Conservation (phyloP, 768 basidiomycete genomes). For the Gymnopilus junonius region DNA sequence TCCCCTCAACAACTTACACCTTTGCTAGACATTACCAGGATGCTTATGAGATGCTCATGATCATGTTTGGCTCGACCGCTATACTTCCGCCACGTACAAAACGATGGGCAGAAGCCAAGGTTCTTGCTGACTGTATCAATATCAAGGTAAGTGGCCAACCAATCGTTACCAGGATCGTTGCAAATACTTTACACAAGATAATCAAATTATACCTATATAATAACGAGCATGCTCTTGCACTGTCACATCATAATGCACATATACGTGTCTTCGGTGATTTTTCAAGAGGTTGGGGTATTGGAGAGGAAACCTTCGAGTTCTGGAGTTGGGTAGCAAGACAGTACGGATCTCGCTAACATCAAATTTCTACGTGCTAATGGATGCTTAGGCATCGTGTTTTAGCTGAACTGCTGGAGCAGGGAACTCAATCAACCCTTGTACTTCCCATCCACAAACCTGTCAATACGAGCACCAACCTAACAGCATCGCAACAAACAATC, state of each 20-base stretch:
- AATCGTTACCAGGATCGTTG: not conserved
- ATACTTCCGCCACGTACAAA: constrained; percentile 92
- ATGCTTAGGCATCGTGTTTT: constrained; percentile 78
- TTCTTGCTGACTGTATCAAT: constrained; percentile 91
- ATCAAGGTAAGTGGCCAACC: constrained; percentile 64
- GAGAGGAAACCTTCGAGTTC: constrained; percentile 95
- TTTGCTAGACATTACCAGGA: constrained; percentile 87
- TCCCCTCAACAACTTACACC: constrained; percentile 11
- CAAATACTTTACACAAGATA: constrained; percentile 52
- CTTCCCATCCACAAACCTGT: constrained; percentile 64
- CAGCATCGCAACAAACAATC: constrained; percentile 23
- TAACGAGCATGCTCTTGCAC: constrained; percentile 78
- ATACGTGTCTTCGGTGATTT: constrained; percentile 86
- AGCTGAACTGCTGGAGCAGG: constrained; percentile 90
- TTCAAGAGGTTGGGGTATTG: constrained; percentile 92
- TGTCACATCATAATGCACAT: constrained; percentile 86
- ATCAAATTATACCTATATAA: constrained; percentile 92
- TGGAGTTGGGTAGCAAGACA: constrained; percentile 98
- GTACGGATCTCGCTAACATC: constrained; percentile 44
- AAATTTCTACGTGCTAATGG: not conserved
- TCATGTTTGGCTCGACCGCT: constrained; percentile 89
- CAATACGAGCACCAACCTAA: constrained; percentile 23
- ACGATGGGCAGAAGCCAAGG: constrained; percentile 98
- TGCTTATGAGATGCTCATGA: constrained; percentile 79
- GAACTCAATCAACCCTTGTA: constrained; percentile 60